Evolutionary conservation across 1,284 basidiomycete genomes (phyloP).

Genomic region (Irpex sp.): DNA sequence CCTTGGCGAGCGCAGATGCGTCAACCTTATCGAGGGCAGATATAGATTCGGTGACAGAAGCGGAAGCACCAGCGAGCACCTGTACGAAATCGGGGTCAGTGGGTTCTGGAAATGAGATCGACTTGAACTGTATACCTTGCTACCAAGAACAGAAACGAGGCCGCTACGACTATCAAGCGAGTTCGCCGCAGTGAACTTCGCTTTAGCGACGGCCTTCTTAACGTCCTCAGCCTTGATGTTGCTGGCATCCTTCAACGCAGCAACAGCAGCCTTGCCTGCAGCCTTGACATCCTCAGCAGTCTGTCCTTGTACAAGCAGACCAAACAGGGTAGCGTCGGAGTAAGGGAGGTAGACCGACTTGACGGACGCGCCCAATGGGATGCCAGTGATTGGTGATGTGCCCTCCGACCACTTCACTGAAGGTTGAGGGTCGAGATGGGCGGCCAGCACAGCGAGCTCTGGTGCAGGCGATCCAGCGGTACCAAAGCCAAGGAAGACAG

Average conservation of each 20-base stretch:
- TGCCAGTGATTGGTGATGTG: conserved; percentile 58
- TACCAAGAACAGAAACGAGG: conserved; percentile 56
- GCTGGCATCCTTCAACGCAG: conserved; percentile 61
- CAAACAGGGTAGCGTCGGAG: conserved; percentile 86
- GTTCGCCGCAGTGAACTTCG: conserved; percentile 78
- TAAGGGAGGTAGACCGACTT: conserved; percentile 80
- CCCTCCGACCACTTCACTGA: conserved; percentile 86
- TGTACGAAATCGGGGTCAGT: conserved; percentile 24
- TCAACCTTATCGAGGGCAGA: conserved; percentile 61
- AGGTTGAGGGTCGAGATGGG: conserved; percentile 69
- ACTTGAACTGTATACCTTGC: conserved; percentile 43
- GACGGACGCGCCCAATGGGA: conserved; percentile 56
- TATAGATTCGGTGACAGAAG: conserved; percentile 51
- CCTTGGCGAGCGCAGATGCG: conserved; percentile 60
- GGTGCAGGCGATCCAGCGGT: conserved; percentile 56
- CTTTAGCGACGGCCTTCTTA: conserved; percentile 80
- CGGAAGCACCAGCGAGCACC: conserved; percentile 56
- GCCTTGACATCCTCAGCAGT: conserved; percentile 58
- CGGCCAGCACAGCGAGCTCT: conserved; percentile 74
- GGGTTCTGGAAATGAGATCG: not conserved
- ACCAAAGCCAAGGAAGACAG: conserved; percentile 83
- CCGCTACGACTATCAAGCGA: conserved; percentile 70
- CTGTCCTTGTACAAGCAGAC: conserved; percentile 68
- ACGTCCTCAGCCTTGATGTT: conserved; percentile 68
- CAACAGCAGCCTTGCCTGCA: conserved; percentile 62